phyloP scores from a whole-genome alignment of 805 yeast species.

The Suhomyces prunicola region DNA sequence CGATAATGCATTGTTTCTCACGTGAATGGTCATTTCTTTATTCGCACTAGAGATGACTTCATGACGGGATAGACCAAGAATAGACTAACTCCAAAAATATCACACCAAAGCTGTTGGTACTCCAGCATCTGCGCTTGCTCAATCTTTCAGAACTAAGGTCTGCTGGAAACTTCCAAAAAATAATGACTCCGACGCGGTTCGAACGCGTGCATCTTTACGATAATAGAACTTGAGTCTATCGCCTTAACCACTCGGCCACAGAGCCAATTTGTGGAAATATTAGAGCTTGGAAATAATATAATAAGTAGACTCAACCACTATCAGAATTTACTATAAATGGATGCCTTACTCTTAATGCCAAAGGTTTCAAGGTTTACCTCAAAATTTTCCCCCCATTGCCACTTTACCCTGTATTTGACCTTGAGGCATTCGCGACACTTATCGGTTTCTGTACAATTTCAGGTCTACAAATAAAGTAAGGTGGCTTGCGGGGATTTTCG shows the following conservation, averaged over 20 bases:
- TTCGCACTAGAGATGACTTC: not conserved
- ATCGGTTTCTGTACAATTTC: too few species aligned
- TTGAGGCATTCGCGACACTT: too few species aligned
- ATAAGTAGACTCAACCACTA: too few species aligned
- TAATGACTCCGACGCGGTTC: conserved; percentile 6
- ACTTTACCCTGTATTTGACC: too few species aligned
- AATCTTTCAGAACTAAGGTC: too few species aligned
- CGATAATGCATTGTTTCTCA: not conserved
- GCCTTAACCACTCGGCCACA: conserved; percentile 7
- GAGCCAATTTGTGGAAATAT: not conserved
- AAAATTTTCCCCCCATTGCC: too few species aligned
- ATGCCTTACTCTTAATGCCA: too few species aligned
- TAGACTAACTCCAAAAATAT: not conserved
- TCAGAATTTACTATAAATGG: too few species aligned
- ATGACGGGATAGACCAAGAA: too few species aligned
- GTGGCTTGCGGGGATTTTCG: too few species aligned
- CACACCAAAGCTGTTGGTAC: not conserved
- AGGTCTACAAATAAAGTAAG: too few species aligned
- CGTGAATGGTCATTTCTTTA: not conserved
- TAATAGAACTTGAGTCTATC: conserved; percentile 6
- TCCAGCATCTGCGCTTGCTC: not conserved
- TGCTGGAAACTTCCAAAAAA: not conserved
- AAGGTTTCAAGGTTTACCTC: too few species aligned
- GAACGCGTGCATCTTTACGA: conserved; percentile 7
- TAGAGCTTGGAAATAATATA: not conserved